phyloP scores from a whole-genome alignment of 345 rosid species.

The Iberis pinnata region DNA sequence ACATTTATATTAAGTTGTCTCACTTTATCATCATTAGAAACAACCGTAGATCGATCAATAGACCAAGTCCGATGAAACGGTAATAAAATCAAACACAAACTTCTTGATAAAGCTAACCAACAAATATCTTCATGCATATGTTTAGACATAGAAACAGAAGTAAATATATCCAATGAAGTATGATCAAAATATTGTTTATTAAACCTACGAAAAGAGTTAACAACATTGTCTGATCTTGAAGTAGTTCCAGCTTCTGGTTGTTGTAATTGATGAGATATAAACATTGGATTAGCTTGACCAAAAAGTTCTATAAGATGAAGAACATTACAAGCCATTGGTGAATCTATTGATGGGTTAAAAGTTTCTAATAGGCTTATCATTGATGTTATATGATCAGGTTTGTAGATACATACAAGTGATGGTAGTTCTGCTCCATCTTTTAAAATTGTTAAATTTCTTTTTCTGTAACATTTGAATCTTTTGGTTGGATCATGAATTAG shows the following conservation, averaged over 20 bases:
- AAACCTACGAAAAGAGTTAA: conserved; percentile 28
- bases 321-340: conserved; percentile 33
- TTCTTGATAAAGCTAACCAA: conserved; percentile 38
- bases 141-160: conserved; percentile 24
- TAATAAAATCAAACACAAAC: conserved; percentile 37
- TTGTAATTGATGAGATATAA: conserved; percentile 43
- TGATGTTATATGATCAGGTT: conserved; percentile 33
- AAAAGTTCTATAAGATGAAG: conserved; percentile 46
- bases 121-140: conserved; percentile 60
- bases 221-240: conserved; percentile 37
- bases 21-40: conserved; percentile 26
- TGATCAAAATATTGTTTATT: neutral
- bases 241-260: conserved; percentile 4
- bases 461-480: conserved; percentile 37
- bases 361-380: conserved; percentile 27
- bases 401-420: conserved; percentile 43
- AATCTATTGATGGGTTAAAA: conserved; percentile 26
- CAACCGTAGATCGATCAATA: conserved; percentile 27
- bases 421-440: conserved; percentile 32
- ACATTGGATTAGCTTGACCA: conserved; percentile 43
- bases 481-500: conserved; percentile 41
- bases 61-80: conserved; percentile 57
- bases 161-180: conserved; percentile 20
- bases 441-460: conserved; percentile 29
- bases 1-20: conserved; percentile 38